phyloP scores from a whole-genome alignment of 306 rosid genomes.

The Calophaca sinica region DNA sequence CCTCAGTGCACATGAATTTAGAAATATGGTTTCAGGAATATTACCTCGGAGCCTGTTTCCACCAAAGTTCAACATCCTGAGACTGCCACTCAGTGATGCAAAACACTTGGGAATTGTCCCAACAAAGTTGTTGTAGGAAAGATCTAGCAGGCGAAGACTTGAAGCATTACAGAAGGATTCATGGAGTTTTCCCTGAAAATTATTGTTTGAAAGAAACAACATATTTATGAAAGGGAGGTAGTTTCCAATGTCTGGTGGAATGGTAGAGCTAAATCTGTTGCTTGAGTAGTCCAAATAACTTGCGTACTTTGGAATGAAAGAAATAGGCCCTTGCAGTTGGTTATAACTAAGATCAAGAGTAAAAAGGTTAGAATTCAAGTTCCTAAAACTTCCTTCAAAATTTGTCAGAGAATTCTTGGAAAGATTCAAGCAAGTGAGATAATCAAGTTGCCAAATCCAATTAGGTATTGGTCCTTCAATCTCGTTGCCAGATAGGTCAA shows the following conservation, averaged over 20 bases:
- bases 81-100: background rate
- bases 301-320: background rate
- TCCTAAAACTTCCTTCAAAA: slow-evolving; percentile 3
- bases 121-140: slow-evolving; percentile 38
- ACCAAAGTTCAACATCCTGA: slow-evolving; percentile 29
- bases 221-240: background rate
- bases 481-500: slow-evolving; percentile 54
- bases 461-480: slow-evolving; percentile 23
- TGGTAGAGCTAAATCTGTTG: slow-evolving; percentile 1
- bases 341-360: slow-evolving; percentile 47
- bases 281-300: slow-evolving; percentile 7
- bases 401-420: background rate
- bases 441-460: background rate
- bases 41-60: slow-evolving; percentile 27
- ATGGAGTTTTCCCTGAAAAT: slow-evolving; percentile 27
- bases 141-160: slow-evolving; percentile 42
- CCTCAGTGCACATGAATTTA: slow-evolving; percentile 19
- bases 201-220: slow-evolving; percentile 41
- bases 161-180: slow-evolving; percentile 42
- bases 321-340: slow-evolving; percentile 40
- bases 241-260: slow-evolving; percentile 34
- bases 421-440: background rate
- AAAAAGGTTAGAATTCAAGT: background rate
- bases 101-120: slow-evolving; percentile 44
- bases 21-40: slow-evolving; percentile 9